Evolutionary conservation across 164 flowering plant genomes (phyloP).

Genomic region (Magnolia officinalis): DNA sequence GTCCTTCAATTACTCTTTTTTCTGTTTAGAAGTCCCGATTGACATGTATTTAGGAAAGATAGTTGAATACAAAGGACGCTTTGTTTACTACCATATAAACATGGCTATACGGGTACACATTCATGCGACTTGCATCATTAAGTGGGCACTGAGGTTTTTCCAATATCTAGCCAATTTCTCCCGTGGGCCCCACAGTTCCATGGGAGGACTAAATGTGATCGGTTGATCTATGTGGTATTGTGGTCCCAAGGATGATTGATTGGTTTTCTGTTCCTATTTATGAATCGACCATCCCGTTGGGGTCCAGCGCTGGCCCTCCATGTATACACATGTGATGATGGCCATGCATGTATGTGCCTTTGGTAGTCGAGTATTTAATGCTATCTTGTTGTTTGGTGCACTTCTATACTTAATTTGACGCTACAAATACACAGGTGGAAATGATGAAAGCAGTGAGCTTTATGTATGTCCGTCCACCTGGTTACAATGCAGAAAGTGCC

Average conservation of each 20-base stretch:
- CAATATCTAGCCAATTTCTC: background rate
- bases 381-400: background rate
- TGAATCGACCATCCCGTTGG: background rate
- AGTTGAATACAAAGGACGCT: background rate
- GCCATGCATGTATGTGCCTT: background rate
- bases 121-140: too few species aligned
- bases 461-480: constrained; percentile 99
- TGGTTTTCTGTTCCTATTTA: background rate
- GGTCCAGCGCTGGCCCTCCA: background rate
- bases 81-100: too few species aligned
- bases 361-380: background rate
- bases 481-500: constrained; percentile 93
- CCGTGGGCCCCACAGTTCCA: background rate
- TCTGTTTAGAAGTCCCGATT: too few species aligned
- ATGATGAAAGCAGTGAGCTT: constrained; percentile 96
- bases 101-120: too few species aligned
- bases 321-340: background rate
- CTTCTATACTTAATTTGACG: background rate
- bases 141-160: background rate
- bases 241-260: background rate
- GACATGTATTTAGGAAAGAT: too few species aligned
- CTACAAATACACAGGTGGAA: constrained; percentile 49
- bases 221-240: background rate
- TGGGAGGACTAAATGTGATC: background rate
- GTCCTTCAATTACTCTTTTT: too few species aligned